Percentiles rank a stretch among this genome's conserved stretches.
Evolutionary conservation across 2,329 filamentous ascomycete genomes (phyloP).

Genomic region (Xylaria sp.): DNA sequence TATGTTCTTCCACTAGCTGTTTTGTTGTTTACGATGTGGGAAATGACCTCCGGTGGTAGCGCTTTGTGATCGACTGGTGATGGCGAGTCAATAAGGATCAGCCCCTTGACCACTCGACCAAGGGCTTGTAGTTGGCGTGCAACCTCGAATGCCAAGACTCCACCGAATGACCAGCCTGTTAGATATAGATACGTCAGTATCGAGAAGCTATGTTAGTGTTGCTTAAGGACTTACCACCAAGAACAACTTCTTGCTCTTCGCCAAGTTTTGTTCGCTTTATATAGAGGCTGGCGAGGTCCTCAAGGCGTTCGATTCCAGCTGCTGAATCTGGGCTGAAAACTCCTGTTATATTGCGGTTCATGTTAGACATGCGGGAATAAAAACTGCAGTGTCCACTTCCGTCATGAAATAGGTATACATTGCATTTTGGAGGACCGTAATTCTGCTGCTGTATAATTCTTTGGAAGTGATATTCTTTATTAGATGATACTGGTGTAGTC

Average conservation of each 20-base stretch:
- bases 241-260: constrained; percentile 34
- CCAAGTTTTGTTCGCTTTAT: constrained; percentile 36
- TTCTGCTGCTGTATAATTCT: constrained; percentile 20
- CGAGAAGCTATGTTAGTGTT: background rate
- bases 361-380: constrained; percentile 27
- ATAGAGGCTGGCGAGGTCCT: constrained; percentile 39
- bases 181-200: constrained; percentile 1
- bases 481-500: background rate
- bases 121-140: constrained; percentile 53
- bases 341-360: constrained; percentile 31
- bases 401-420: constrained; percentile 33
- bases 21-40: constrained; percentile 19
- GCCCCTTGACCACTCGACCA: constrained; percentile 51
- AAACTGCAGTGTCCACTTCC: constrained; percentile 35
- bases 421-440: constrained; percentile 1
- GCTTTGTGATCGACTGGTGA: constrained; percentile 58
- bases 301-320: constrained; percentile 17
- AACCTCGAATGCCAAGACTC: constrained; percentile 61
- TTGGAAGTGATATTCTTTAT: constrained; percentile 1
- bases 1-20: background rate
- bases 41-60: constrained; percentile 52
- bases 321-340: constrained; percentile 19
- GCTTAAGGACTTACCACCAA: constrained; percentile 54
- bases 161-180: constrained; percentile 61
- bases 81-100: constrained; percentile 58